Percentiles rank a stretch among this genome's conserved stretches.
phyloP scores from a whole-genome alignment of 1,139 yeast genomes.

The Waltiozyma sp. region DNA sequence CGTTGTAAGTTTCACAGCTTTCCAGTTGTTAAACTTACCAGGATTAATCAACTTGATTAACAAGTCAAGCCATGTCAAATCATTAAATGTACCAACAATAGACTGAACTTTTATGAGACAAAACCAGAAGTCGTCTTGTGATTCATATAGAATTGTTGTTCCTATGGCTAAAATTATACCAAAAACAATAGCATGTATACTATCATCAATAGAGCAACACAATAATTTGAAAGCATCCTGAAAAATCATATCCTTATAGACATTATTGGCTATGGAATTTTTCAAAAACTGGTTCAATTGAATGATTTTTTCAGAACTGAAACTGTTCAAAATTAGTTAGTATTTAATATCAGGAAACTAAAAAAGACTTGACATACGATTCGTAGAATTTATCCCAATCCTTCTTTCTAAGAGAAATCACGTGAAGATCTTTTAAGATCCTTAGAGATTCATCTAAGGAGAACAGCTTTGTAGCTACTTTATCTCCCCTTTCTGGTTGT shows the following conservation, averaged over 20 bases:
- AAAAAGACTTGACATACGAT: no score
- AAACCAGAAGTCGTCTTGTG: constrained; percentile 18
- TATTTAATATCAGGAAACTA: background rate
- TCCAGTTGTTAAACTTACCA: constrained; percentile 14
- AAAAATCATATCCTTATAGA: background rate
- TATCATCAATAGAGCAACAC: constrained; percentile 5
- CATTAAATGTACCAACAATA: constrained; percentile 12
- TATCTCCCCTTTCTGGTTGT: no score
- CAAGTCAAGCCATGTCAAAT: constrained; percentile 5
- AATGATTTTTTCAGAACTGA: constrained; percentile 3
- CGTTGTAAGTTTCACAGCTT: constrained; percentile 7
- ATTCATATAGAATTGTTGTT: constrained; percentile 8
- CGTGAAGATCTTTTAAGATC: no score
- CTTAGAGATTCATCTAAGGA: no score
- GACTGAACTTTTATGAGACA: constrained; percentile 13
- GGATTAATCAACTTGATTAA: constrained; percentile 7
- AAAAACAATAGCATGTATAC: constrained; percentile 9
- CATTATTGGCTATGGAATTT: background rate
- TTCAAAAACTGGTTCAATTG: constrained; percentile 6
- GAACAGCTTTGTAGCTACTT: no score
- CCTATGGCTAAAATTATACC: constrained; percentile 18
- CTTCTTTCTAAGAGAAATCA: no score
- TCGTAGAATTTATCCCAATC: no score
- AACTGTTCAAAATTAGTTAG: no score
- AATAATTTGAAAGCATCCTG: constrained; percentile 4